These are phyloP conservation scores for Avena eriantha DNA, from an alignment of 176 grass and related monocot species.

Conservation along the genomic window DNA sequence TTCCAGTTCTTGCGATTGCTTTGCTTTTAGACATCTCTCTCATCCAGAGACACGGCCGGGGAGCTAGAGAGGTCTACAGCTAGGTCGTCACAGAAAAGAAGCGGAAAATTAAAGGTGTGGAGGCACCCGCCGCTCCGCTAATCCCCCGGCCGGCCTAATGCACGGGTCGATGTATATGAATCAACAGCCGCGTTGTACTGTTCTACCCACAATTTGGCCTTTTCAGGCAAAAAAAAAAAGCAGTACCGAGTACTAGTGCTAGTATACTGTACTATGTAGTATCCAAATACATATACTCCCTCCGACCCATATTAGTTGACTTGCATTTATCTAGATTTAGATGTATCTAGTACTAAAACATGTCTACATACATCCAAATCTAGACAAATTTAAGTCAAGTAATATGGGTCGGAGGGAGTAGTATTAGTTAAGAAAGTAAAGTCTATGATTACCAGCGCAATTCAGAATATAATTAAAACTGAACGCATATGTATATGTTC, in stretches of 20 bases:
- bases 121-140: constrained; percentile 14
- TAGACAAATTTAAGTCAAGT: no score
- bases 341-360: no score
- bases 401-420: no score
- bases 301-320: no score
- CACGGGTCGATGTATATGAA: constrained; percentile 23
- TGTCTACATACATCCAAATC: no score
- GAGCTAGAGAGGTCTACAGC: constrained; percentile 26
- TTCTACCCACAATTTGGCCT: background rate
- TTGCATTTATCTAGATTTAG: no score
- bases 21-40: constrained; percentile 7
- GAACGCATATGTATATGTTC: background rate
- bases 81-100: constrained; percentile 50
- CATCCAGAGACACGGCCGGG: constrained; percentile 16
- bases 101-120: constrained; percentile 12
- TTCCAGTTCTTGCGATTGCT: constrained; percentile 27
- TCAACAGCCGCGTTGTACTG: background rate
- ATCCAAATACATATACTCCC: background rate
- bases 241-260: background rate
- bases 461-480: background rate
- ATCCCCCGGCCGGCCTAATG: constrained; percentile 46
- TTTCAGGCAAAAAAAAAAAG: background rate
- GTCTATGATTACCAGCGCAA: background rate
- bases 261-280: no score
- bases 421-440: background rate